Evolutionary conservation across 306 rosid genomes (phyloP), one percentile per base, ranked within the genome.

Genomic region (Vachellia collinsii): DNA sequence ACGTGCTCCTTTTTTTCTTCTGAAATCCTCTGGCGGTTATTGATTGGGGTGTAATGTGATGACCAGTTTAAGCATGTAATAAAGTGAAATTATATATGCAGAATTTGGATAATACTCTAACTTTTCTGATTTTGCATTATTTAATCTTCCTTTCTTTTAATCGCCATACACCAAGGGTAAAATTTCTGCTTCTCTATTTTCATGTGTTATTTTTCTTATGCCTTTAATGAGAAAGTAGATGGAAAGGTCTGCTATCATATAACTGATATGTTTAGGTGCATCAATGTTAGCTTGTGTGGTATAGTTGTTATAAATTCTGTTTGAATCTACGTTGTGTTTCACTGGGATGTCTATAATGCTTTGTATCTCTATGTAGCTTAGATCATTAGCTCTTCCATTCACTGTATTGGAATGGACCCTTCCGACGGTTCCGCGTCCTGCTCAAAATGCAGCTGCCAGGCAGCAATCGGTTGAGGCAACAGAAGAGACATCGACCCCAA

Each of bases 331-430:
- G 59, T 62, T 53, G 51, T 75, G 38, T 81, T 72, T 72, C 70
- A 43, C 70, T 70, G 46, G 83, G 81, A 77, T 91, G 75, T 87
- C 88, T 76, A 90, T 85, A 73, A 79, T 84, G 81, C 83, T 88
- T 79, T 82, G 75, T 88, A 64, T 93, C 96, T 84, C 89, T 79
- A 68, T 96, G 94, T 96, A 96, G 99, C 99, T 96, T 93, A 96
- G 99, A 91, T 96, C 99, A 75, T 85, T 96, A 89, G 98, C 99
- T 72, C 99, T 96, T 90, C 99, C 98, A 74, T 96, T 96, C 92
- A 96, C 98, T 76, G 99, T 96, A 72, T 77, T 96, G 94, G 99
- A 96, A 81, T 96, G 99, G 99, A 96, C 98, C 39, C 98, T 96
- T 81, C 99, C 99, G 72, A 87, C 99, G 63, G 94, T 90, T 84